phyloP scores from a whole-genome alignment of 805 yeast species.

The Pichia kluyveri region DNA sequence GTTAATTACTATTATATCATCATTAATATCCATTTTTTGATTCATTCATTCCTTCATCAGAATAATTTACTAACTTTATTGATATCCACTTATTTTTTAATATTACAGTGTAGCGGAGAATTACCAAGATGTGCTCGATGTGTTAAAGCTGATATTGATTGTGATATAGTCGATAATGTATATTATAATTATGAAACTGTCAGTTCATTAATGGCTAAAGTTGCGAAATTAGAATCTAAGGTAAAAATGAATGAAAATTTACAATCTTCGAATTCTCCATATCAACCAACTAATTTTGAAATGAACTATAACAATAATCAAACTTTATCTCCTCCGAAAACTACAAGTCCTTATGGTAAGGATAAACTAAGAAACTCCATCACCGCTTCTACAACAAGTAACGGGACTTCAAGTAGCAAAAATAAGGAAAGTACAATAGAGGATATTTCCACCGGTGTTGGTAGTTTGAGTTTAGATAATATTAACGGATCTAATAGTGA shows the following conservation, averaged over 20 bases:
- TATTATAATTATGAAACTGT: conserved; percentile 18
- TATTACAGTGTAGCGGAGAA: conserved; percentile 18
- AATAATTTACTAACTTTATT: not conserved
- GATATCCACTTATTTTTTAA: not conserved
- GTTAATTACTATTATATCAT: conserved; percentile 1
- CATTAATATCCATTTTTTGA: not conserved
- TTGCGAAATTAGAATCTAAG: conserved; percentile 12
- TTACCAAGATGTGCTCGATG: conserved; percentile 17
- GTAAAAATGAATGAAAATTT: not conserved
- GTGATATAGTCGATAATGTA: conserved; percentile 16
- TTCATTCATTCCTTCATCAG: not conserved
- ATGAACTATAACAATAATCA: not conserved
- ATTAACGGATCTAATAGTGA: not conserved
- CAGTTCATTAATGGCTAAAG: conserved; percentile 8
- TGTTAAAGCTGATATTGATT: conserved; percentile 10
- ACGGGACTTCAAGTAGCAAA: not conserved
- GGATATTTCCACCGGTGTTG: conserved; percentile 19
- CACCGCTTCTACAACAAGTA: not conserved
- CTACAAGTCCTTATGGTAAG: too few species aligned
- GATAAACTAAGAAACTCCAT: too few species aligned
- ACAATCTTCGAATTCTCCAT: not conserved
- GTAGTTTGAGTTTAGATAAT: conserved; percentile 16
- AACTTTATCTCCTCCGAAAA: not conserved
- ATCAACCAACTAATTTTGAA: too few species aligned
- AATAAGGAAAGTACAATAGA: conserved; percentile 11